phyloP scores from a whole-genome alignment of 345 rosid species.

The Viola odorata region DNA sequence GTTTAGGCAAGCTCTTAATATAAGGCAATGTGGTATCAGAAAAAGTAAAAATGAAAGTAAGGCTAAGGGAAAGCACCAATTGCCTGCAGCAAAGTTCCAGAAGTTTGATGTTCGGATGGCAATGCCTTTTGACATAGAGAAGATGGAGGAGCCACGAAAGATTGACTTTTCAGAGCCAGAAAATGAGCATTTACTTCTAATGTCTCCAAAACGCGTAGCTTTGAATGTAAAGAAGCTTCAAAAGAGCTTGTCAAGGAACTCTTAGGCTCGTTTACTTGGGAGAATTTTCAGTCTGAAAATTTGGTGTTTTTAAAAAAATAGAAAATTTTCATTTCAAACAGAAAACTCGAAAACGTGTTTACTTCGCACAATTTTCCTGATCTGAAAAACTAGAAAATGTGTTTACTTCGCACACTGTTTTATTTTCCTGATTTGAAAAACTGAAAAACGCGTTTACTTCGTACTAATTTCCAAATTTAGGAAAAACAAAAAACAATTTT shows the following conservation, averaged over 20 bases:
- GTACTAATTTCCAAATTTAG: too few relatives aligned
- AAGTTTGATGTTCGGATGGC: slow-evolving; percentile 44
- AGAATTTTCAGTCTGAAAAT: too few relatives aligned
- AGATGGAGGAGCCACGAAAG: slow-evolving; percentile 51
- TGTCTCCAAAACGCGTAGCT: slow-evolving; percentile 32
- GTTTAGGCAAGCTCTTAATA: slow-evolving; percentile 63
- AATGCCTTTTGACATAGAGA: slow-evolving; percentile 43
- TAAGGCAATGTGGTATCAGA: slow-evolving; percentile 71
- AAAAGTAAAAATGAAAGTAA: slow-evolving; percentile 60
- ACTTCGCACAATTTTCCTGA: too few relatives aligned
- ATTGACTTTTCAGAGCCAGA: slow-evolving; percentile 71
- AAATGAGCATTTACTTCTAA: slow-evolving; percentile 41
- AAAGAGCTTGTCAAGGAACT: slow-evolving; percentile 44
- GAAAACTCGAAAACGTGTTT: too few relatives aligned
- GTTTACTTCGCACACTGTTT: too few relatives aligned
- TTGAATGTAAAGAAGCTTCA: slow-evolving; percentile 46
- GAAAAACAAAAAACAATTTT: too few relatives aligned
- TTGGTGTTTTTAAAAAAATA: too few relatives aligned
- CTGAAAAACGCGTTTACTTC: too few relatives aligned
- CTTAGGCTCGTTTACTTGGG: too few relatives aligned
- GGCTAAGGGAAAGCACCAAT: slow-evolving; percentile 56
- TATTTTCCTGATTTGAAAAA: too few relatives aligned
- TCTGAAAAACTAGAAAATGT: too few relatives aligned
- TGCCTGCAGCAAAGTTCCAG: slow-evolving; percentile 42
- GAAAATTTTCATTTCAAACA: too few relatives aligned